Conservation (phyloP, 805 yeast genomes). For the Kodamaea lidongshanica region DNA sequence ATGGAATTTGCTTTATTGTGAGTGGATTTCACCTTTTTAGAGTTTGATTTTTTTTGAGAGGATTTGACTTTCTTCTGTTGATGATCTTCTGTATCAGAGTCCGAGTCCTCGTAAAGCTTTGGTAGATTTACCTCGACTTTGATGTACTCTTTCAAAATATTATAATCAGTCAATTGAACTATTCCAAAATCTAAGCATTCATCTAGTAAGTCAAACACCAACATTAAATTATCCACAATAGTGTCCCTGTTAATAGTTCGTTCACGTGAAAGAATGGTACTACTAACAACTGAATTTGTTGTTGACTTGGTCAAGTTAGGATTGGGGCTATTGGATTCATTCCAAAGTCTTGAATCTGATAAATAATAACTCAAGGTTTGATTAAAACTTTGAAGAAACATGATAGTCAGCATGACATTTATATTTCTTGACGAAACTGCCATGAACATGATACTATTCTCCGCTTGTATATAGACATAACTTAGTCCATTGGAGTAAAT, state of each 20-base stretch:
- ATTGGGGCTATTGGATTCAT: background rate
- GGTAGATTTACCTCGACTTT: constrained; percentile 43
- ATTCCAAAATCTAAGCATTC: constrained; percentile 87
- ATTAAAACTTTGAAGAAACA: constrained; percentile 44
- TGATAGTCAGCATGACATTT: constrained; percentile 52
- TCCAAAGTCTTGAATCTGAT: constrained; percentile 8
- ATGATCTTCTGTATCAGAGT: constrained; percentile 2
- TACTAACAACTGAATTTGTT: constrained; percentile 1
- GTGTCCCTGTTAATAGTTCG: constrained; percentile 41
- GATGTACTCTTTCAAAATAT: constrained; percentile 71
- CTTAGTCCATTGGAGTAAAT: constrained; percentile 43
- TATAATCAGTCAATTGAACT: constrained; percentile 78
- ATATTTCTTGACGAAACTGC: constrained; percentile 41
- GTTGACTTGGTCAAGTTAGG: constrained; percentile 1
- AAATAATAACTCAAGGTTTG: constrained; percentile 25
- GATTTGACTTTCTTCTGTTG: constrained; percentile 7
- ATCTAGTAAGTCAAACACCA: constrained; percentile 77
- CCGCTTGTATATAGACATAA: constrained; percentile 46
- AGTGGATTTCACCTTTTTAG: constrained; percentile 27
- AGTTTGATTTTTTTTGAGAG: constrained; percentile 9
- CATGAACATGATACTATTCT: constrained; percentile 39
- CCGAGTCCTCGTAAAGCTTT: constrained; percentile 9
- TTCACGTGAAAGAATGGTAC: constrained; percentile 18
- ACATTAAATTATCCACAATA: constrained; percentile 64
- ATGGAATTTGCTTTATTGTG: constrained; percentile 32